Evolutionary conservation across 805 yeast species (phyloP).

Genomic region (Spathaspora sp.): DNA sequence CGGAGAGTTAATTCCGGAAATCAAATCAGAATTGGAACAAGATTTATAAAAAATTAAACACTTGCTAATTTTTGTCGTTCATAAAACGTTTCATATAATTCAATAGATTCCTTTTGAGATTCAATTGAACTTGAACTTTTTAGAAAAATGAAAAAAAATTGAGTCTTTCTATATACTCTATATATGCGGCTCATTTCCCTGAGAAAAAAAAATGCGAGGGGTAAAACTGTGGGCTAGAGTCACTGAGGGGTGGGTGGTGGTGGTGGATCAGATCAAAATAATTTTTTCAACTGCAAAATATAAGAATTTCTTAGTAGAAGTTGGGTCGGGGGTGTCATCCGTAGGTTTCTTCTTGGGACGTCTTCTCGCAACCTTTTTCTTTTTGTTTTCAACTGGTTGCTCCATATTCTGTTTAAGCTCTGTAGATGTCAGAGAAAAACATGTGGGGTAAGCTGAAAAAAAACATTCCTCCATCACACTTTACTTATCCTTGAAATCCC

Average conservation of each 20-base stretch:
- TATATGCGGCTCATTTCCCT: not conserved
- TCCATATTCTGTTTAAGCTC: not conserved
- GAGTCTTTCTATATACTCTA: not conserved
- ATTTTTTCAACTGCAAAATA: not conserved
- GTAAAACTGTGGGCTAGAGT: not conserved
- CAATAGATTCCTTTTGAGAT: conserved; percentile 87
- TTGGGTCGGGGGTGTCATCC: conserved; percentile 3
- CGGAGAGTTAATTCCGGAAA: conserved; percentile 8
- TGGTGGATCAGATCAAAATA: not conserved
- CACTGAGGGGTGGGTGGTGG: no score
- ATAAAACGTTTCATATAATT: conserved; percentile 86
- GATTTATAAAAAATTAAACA: conserved; percentile 8
- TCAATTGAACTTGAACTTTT: conserved; percentile 64
- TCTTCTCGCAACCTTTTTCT: not conserved
- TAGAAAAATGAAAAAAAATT: no score
- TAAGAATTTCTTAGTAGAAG: conserved; percentile 20
- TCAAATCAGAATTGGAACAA: conserved; percentile 6
- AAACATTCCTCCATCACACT: no score
- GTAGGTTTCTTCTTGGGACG: not conserved
- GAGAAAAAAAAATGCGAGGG: not conserved
- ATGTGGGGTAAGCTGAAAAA: not conserved
- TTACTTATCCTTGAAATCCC: no score
- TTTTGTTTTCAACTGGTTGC: not conserved
- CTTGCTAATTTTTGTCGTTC: conserved; percentile 37
- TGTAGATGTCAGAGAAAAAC: not conserved